Evolutionary conservation across 2,329 filamentous ascomycete genomes (phyloP).

Genomic region (Periconia digitata): DNA sequence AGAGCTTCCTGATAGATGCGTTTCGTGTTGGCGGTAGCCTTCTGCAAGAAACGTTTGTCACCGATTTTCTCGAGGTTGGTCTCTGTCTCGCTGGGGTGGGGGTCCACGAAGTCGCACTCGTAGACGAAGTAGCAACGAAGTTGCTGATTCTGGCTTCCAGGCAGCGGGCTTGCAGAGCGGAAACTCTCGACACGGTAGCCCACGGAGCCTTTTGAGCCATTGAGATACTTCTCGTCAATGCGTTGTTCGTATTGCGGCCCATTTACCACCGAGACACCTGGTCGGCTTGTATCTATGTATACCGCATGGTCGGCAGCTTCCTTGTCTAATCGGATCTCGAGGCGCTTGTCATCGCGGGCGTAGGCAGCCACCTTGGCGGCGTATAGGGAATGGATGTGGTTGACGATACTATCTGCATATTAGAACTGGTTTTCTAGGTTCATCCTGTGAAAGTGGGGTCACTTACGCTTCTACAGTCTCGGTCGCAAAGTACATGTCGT

Average conservation of each 20-base stretch:
- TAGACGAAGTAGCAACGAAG: constrained; percentile 99
- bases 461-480: constrained; percentile 72
- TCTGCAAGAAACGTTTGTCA: constrained; percentile 91
- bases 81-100: constrained; percentile 72
- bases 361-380: constrained; percentile 95
- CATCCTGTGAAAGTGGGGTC: not conserved
- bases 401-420: constrained; percentile 64
- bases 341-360: constrained; percentile 86
- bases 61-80: constrained; percentile 89
- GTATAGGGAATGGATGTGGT: constrained; percentile 93
- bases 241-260: constrained; percentile 93
- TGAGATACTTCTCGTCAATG: constrained; percentile 93
- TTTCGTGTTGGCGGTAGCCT: constrained; percentile 94
- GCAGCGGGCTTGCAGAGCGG: constrained; percentile 81
- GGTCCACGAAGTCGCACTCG: constrained; percentile 85
- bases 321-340: constrained; percentile 95
- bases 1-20: constrained; percentile 95
- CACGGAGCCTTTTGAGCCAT: constrained; percentile 69
- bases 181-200: constrained; percentile 96
- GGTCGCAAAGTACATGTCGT: constrained; percentile 97
- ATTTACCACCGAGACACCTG: constrained; percentile 72
- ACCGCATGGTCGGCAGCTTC: constrained; percentile 93
- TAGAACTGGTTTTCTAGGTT: constrained; percentile 14
- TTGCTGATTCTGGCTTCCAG: constrained; percentile 74
- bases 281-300: constrained; percentile 96